phyloP scores from a whole-genome alignment of 2,329 filamentous ascomycete species.

The Pseudocercospora macadamiae region DNA sequence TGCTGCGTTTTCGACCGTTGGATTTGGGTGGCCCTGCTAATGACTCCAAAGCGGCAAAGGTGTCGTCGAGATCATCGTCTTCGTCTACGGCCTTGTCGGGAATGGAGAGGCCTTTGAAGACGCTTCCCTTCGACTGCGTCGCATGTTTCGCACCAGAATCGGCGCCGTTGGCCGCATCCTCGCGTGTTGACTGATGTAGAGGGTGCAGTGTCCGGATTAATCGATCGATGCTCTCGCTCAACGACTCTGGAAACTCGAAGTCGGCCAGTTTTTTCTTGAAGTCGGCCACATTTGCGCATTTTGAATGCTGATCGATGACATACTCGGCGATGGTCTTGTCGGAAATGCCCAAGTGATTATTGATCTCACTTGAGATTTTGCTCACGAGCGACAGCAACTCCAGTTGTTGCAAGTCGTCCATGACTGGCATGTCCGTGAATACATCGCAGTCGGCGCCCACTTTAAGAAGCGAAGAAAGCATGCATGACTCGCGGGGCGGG shows the following conservation, averaged over 20 bases:
- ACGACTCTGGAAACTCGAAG: constrained; percentile 80
- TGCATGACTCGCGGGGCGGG: background rate
- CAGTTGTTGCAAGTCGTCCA: constrained; percentile 90
- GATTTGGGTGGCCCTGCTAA: constrained; percentile 69
- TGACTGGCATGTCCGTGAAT: constrained; percentile 41
- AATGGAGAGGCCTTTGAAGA: constrained; percentile 83
- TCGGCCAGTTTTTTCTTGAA: constrained; percentile 77
- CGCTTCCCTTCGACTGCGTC: constrained; percentile 43
- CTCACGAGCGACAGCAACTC: constrained; percentile 93
- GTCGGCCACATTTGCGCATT: constrained; percentile 69
- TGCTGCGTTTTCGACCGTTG: constrained; percentile 61
- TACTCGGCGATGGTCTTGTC: constrained; percentile 97
- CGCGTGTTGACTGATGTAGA: constrained; percentile 75
- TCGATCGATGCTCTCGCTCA: constrained; percentile 90
- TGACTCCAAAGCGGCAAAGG: constrained; percentile 85
- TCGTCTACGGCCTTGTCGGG: constrained; percentile 68
- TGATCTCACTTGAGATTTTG: constrained; percentile 89
- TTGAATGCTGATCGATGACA: constrained; percentile 84
- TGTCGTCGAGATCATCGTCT: constrained; percentile 75
- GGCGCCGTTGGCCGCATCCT: too few relatives aligned
- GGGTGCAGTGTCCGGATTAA: constrained; percentile 89
- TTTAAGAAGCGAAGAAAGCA: background rate
- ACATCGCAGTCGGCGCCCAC: background rate
- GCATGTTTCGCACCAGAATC: constrained; percentile 33
- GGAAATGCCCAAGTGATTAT: constrained; percentile 88